A percentile compares a stretch with the other conserved stretches of the same genome.
Conservation (phyloP, 139 green algal genomes). For the Tetraselmis striata region DNA sequence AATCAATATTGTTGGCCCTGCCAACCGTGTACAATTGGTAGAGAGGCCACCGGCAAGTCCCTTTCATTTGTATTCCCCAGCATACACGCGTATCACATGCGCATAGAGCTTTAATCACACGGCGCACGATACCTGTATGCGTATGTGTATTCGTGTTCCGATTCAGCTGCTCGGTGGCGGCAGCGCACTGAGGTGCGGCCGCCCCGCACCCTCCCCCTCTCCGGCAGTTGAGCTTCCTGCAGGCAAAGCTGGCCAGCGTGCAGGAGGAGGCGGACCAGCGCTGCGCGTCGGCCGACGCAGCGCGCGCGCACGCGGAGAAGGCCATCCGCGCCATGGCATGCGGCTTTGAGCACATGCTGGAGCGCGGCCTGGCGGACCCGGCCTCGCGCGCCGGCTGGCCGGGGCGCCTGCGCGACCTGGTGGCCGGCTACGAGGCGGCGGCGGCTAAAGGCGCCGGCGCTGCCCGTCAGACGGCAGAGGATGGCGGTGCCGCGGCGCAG, state of each 20-base stretch:
- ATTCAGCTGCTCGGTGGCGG: no score
- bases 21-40: no score
- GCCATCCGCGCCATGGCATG: background rate
- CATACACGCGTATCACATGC: no score
- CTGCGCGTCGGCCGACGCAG: background rate
- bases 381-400: background rate
- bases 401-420: background rate
- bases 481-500: background rate
- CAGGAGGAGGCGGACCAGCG: background rate
- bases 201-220: no score
- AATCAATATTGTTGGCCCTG: no score
- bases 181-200: no score
- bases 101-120: no score
- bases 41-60: no score
- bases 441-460: no score
- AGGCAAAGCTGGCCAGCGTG: background rate
- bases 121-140: no score
- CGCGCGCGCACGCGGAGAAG: background rate
- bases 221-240: background rate
- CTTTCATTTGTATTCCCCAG: no score
- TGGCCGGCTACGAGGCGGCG: background rate
- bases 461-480: background rate
- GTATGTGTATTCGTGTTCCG: no score
- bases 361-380: background rate
- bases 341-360: background rate